phyloP scores from a whole-genome alignment of 73 alveolate genomes.

The Durusdinium trenchii region DNA sequence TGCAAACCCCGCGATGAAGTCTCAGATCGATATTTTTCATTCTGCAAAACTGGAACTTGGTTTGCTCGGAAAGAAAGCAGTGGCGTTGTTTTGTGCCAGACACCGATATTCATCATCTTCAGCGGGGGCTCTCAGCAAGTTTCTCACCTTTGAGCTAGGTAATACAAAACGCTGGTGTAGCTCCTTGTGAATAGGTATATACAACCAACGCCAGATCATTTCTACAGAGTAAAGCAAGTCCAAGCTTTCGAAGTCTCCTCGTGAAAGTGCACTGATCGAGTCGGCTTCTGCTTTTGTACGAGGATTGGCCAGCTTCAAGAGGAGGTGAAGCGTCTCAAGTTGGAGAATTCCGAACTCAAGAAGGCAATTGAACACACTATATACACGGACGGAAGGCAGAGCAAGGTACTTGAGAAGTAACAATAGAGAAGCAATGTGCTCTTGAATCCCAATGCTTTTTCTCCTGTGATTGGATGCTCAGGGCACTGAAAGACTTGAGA shows the following conservation, averaged over 20 bases:
- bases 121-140: no score
- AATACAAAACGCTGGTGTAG: no score
- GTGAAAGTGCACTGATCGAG: not conserved
- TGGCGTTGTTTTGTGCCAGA: no score
- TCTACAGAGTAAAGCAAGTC: not conserved
- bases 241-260: not conserved
- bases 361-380: not conserved
- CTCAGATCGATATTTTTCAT: no score
- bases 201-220: no score
- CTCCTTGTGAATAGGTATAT: no score
- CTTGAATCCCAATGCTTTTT: not conserved
- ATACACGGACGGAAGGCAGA: not conserved
- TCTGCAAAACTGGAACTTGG: no score
- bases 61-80: no score
- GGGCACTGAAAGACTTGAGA: constrained; percentile 8
- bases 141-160: no score
- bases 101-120: no score
- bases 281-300: not conserved
- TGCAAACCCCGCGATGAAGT: no score
- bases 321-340: not conserved
- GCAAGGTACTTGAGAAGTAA: not conserved
- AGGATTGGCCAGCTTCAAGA: not conserved
- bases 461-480: not conserved
- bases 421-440: not conserved
- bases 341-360: constrained; percentile 26